phyloP scores from a whole-genome alignment of 192 early-diverging fungal species.

The Mortierella alpina region DNA sequence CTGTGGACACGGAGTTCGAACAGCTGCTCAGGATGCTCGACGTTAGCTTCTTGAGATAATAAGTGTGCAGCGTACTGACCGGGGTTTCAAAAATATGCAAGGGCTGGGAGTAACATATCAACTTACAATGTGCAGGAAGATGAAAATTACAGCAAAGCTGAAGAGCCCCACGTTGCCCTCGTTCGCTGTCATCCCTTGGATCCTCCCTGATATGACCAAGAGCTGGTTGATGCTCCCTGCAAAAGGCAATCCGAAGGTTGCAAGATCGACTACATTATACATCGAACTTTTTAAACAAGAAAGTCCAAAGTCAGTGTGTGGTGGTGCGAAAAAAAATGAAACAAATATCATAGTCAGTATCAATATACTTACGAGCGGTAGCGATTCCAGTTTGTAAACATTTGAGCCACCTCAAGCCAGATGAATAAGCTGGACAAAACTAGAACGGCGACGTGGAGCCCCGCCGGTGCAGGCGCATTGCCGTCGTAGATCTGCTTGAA shows the following conservation, averaged over 20 bases:
- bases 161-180: too few relatives aligned
- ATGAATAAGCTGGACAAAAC: not conserved
- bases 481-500: too few relatives aligned
- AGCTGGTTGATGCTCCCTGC: not conserved
- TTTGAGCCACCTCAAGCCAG: not conserved
- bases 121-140: slow-evolving; percentile 7
- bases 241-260: not conserved
- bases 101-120: not conserved
- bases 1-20: slow-evolving; percentile 12
- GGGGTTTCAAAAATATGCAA: too few relatives aligned
- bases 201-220: not conserved
- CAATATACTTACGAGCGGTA: not conserved
- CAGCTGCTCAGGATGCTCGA: too few relatives aligned
- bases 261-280: slow-evolving; percentile 7
- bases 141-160: slow-evolving; percentile 3
- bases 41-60: too few relatives aligned
- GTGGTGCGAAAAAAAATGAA: too few relatives aligned
- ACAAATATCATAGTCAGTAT: too few relatives aligned
- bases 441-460: slow-evolving; percentile 5
- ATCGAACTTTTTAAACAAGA: too few relatives aligned
- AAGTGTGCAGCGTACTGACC: too few relatives aligned
- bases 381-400: not conserved
- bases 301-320: too few relatives aligned
- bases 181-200: not conserved
- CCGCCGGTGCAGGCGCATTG: not conserved